Evolutionary conservation across 306 rosid species (phyloP), one percentile per base, ranked within the genome.

Genomic region (Lathyrus oleraceus): DNA sequence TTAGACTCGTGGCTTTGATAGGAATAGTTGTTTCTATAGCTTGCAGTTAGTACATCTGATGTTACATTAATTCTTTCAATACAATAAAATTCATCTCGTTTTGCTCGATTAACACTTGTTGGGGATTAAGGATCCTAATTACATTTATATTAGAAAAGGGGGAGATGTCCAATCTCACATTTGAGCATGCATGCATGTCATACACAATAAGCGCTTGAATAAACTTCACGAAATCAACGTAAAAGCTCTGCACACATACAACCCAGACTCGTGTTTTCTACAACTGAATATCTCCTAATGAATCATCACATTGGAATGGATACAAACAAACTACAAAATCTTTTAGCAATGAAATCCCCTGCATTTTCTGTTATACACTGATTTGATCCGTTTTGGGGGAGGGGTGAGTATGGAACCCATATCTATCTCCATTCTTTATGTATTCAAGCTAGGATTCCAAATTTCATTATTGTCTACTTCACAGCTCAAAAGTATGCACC

Each of bases 261-360:
- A 57, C 65, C 59, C 78, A 65, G 39, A 65, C 47, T 71, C 49
- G 21, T 43, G 48, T 76, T 78, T 61, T 70, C 72, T 74, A 70
- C 62, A 45, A 53, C 65, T 43, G 64, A 78, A 53, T 36, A 54
- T 66, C 17, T 30, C 45, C 51, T 23, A 47, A 58, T 51, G 72
- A 67, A 65, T 44, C 66, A 58, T 27, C 62, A 43, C 13, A 32
- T 19, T 65, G 23, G 32, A 53, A 32, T 8, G 71, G 73, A 76
- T 40, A 69, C 57, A 57, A 17, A 68, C 10, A 47, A 74, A 40
- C 66, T 57, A 76, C 79, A 76, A 83, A 83, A 79, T 48, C 81
- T 79, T 58, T 32, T 59, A 62, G 73, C 38, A 57, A 56, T 30
- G 61, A 59, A 75, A 71, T 61, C 63, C 79, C 38, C 45, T 16